Evolutionary conservation across 2,329 filamentous ascomycete genomes (phyloP).

Genomic region (Exophiala xenobiotica): DNA sequence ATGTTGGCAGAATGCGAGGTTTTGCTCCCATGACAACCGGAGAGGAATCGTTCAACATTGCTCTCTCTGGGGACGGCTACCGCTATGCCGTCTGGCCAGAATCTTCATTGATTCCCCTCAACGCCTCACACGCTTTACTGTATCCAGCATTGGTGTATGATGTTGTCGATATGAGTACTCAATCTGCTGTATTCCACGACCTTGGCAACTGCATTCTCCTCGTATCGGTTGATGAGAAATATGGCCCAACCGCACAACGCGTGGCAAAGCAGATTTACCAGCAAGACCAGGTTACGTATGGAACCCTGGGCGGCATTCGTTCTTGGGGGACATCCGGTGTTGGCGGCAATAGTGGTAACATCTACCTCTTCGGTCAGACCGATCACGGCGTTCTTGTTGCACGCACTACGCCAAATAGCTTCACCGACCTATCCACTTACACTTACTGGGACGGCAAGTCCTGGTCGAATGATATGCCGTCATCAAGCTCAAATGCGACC

Average conservation of each 20-base stretch:
- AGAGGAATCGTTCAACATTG: constrained; percentile 35
- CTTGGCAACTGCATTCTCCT: constrained; percentile 33
- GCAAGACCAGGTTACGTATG: constrained; percentile 33
- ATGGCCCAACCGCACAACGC: constrained; percentile 33
- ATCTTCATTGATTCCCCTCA: constrained; percentile 35
- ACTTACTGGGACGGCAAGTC: constrained; percentile 33
- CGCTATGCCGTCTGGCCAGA: constrained; percentile 37
- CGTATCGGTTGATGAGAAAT: constrained; percentile 31
- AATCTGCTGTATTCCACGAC: constrained; percentile 32
- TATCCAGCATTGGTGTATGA: constrained; percentile 36
- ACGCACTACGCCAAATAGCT: constrained; percentile 23
- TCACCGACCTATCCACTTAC: constrained; percentile 29
- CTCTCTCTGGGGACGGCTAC: constrained; percentile 34
- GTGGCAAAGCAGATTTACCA: constrained; percentile 33
- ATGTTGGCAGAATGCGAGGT: constrained; percentile 34
- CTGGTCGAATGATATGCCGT: constrained; percentile 30
- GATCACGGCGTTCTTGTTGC: constrained; percentile 32
- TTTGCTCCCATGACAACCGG: constrained; percentile 35
- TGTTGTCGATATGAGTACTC: constrained; percentile 32
- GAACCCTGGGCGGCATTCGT: constrained; percentile 34
- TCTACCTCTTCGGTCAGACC: constrained; percentile 36
- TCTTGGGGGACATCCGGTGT: constrained; percentile 33
- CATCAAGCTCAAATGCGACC: constrained; percentile 26
- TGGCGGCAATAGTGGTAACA: constrained; percentile 33
- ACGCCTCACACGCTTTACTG: constrained; percentile 31